Evolutionary conservation across 805 yeast genomes (phyloP).

Genomic region (Saccharomycopsis fermentans): DNA sequence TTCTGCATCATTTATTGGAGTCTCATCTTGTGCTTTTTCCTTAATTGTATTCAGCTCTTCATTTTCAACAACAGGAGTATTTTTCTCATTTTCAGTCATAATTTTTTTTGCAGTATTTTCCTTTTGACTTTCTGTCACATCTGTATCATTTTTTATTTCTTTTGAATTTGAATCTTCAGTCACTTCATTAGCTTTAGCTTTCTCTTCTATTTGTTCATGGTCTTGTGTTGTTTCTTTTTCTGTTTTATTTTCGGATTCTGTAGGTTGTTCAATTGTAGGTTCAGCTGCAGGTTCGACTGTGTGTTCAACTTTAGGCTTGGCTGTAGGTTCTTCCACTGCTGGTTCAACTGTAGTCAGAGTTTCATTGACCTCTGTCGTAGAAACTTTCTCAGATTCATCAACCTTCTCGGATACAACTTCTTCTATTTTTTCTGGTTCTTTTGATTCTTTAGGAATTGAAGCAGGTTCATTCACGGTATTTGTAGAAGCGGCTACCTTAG

Average conservation of each 20-base stretch:
- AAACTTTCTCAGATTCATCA: background rate
- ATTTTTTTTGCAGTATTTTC: background rate
- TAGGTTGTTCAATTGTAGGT: background rate
- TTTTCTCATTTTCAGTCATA: no score
- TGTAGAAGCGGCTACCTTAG: background rate
- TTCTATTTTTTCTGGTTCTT: slow-evolving; percentile 4
- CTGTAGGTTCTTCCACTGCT: no score
- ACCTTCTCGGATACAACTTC: slow-evolving; percentile 10
- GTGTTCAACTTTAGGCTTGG: no score
- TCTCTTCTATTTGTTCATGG: background rate
- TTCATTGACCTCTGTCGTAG: background rate
- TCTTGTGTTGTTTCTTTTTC: background rate
- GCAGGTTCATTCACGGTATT: background rate
- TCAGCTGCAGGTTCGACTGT: no score
- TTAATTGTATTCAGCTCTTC: no score
- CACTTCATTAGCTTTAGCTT: background rate
- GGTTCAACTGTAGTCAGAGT: no score
- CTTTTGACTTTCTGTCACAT: background rate
- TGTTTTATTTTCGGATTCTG: background rate
- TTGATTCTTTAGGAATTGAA: background rate
- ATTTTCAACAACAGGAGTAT: no score
- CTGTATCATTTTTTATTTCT: background rate
- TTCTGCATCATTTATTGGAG: no score
- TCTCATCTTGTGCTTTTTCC: background rate
- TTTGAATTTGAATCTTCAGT: background rate